Evolutionary conservation across 2,329 filamentous ascomycete genomes (phyloP), one percentile per base, ranked within the genome.

Genomic region (Pseudogymnoascus sp.): DNA sequence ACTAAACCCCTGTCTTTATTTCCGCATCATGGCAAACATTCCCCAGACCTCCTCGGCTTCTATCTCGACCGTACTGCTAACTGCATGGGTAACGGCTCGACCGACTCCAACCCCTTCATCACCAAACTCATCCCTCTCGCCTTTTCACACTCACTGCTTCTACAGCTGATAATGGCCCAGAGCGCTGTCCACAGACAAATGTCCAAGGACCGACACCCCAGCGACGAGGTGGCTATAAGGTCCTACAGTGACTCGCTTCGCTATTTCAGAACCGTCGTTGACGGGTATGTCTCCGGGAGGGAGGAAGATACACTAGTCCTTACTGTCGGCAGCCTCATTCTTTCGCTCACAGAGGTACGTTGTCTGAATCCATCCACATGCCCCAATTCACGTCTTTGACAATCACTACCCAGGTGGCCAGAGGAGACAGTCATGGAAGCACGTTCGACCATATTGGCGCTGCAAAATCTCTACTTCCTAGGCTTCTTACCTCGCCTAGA

Each of bases 71-170:
- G 75, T 1, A 80, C 78, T 0, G 75, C 77, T 14, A 75, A 75
- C 45, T 78, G 76, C 60, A 79, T 80, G 77, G 77, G 76, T 33
- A 80, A 80, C 61, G 78, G 77, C 0, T 77, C 78, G 0, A 79
- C 78, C 0, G 72, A 74, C 1, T 70, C 77, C 42, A 80, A 80
- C 45, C 78, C 78, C 0, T 79, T 80, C 59, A 69, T 79, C 16
- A 74, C 75, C 25, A 77, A 79, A 60, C 72, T 80, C 23, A 74
- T 80, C 4, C 78, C 78, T 0, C 64, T 80, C 1, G 76, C 78
- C 2, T 80, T 80, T 38, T 75, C 75, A 35, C 78, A 77, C 58
- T 75, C 78, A 2, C 72, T 80, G 0, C 72, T 80, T 1, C 60
- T 80, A 3, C 78, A 80, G 42, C 74, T 80, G 2, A 74, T 80